These are phyloP conservation scores for Saccharomyces uvarum DNA, from an alignment of 1,139 yeast species.

Conservation along the genomic window DNA sequence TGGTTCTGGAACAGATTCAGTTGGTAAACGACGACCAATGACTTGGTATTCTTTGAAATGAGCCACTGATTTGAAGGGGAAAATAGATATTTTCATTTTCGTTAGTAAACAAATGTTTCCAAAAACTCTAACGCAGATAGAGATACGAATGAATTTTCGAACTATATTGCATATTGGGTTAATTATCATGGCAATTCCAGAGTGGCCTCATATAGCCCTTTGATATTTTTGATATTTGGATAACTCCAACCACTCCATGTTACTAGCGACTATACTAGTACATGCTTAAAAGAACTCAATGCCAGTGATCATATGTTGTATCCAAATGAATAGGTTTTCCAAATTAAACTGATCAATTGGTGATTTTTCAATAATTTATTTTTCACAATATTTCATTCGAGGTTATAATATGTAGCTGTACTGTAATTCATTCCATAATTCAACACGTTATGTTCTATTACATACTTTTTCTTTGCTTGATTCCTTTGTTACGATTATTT, in stretches of 20 bases:
- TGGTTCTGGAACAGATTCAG: slow-evolving; percentile 98
- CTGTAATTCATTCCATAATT: background rate
- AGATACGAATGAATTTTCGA: too few relatives aligned
- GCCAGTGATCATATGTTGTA: background rate
- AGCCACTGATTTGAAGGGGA: slow-evolving; percentile 44
- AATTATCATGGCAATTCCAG: too few relatives aligned
- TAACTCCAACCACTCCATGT: too few relatives aligned
- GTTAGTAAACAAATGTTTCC: slow-evolving; percentile 5
- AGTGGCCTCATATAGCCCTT: too few relatives aligned
- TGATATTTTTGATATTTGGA: too few relatives aligned
- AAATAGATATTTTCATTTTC: slow-evolving; percentile 14
- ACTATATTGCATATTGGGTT: too few relatives aligned
- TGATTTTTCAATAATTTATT: background rate
- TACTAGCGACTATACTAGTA: too few relatives aligned
- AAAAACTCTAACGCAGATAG: background rate
- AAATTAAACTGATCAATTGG: background rate
- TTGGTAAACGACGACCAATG: slow-evolving; percentile 99
- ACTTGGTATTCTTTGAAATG: slow-evolving; percentile 99
- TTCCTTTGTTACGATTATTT: background rate
- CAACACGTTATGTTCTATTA: background rate
- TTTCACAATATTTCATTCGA: background rate
- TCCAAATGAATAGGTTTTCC: too few relatives aligned
- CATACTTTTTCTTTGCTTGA: background rate
- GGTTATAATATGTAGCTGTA: background rate
- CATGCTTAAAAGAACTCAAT: background rate